phyloP scores from a whole-genome alignment of 2,329 filamentous ascomycete genomes.

The Ophiobolus disseminans region DNA sequence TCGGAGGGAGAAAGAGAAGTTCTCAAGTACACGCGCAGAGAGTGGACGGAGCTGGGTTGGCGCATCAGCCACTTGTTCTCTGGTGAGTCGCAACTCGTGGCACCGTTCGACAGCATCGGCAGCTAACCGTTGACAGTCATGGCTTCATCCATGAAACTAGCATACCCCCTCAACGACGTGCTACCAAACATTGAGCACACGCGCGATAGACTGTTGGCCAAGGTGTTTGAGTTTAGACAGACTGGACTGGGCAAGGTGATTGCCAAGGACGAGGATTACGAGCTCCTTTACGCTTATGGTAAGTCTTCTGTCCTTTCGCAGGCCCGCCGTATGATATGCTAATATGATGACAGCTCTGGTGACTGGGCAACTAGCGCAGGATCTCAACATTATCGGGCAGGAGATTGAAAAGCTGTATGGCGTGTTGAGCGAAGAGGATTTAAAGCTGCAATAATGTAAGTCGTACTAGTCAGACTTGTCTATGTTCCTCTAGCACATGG shows the following conservation, averaged over 20 bases:
- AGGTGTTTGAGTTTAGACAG: slow-evolving; percentile 85
- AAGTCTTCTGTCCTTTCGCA: slow-evolving; percentile 34
- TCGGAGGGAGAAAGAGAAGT: slow-evolving; percentile 83
- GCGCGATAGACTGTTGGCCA: slow-evolving; percentile 82
- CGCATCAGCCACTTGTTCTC: slow-evolving; percentile 87
- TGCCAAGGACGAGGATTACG: slow-evolving; percentile 81
- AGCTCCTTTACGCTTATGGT: slow-evolving; percentile 90
- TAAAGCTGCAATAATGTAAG: slow-evolving; percentile 56
- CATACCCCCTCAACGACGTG: slow-evolving; percentile 90
- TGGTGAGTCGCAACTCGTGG: slow-evolving; percentile 48
- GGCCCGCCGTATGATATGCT: slow-evolving; percentile 5
- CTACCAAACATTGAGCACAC: slow-evolving; percentile 82
- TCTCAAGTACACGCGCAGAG: slow-evolving; percentile 77
- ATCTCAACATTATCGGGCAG: slow-evolving; percentile 61
- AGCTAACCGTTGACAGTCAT: slow-evolving; percentile 64
- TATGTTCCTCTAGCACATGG: no score
- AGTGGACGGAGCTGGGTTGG: slow-evolving; percentile 81
- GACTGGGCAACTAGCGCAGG: slow-evolving; percentile 65
- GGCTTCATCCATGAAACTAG: slow-evolving; percentile 90
- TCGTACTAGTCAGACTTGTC: no score
- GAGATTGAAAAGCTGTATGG: slow-evolving; percentile 68
- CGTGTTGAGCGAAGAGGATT: slow-evolving; percentile 66
- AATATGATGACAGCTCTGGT: slow-evolving; percentile 60
- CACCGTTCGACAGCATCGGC: not conserved
- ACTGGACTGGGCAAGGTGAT: slow-evolving; percentile 60